Evolutionary conservation across 345 rosid genomes (phyloP).

Genomic region (Arabidopsis suecica): DNA sequence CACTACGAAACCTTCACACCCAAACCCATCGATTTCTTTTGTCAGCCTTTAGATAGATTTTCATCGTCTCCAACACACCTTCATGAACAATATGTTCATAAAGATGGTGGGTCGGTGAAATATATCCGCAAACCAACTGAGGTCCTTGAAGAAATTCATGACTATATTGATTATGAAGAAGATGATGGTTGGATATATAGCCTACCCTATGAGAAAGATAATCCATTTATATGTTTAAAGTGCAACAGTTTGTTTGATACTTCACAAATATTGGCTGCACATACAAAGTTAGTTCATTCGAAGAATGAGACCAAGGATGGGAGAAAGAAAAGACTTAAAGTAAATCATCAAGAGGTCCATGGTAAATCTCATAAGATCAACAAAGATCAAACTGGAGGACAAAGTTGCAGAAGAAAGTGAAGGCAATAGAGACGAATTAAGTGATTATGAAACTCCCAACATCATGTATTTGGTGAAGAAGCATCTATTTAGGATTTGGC

Average conservation of each 20-base stretch:
- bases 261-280: slow-evolving; percentile 3
- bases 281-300: not conserved
- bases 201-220: not conserved
- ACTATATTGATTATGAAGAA: not conserved
- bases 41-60: not conserved
- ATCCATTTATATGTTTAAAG: slow-evolving; percentile 19
- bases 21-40: not conserved
- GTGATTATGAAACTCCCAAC: too few relatives aligned
- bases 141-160: not conserved
- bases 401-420: not conserved
- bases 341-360: not conserved
- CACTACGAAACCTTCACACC: not conserved
- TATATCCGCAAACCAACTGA: not conserved
- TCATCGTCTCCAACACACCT: not conserved
- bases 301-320: not conserved
- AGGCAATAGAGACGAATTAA: not conserved
- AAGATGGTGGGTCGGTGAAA: not conserved
- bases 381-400: not conserved
- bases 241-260: slow-evolving; percentile 17
- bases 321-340: not conserved
- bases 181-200: slow-evolving; percentile 1
- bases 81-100: not conserved
- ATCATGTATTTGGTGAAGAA: too few relatives aligned
- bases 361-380: slow-evolving; percentile 2
- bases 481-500: too few relatives aligned